These are phyloP conservation scores for Tetradesmus lagerheimii DNA, from an alignment of 139 green algal species.

Conservation along the genomic window DNA sequence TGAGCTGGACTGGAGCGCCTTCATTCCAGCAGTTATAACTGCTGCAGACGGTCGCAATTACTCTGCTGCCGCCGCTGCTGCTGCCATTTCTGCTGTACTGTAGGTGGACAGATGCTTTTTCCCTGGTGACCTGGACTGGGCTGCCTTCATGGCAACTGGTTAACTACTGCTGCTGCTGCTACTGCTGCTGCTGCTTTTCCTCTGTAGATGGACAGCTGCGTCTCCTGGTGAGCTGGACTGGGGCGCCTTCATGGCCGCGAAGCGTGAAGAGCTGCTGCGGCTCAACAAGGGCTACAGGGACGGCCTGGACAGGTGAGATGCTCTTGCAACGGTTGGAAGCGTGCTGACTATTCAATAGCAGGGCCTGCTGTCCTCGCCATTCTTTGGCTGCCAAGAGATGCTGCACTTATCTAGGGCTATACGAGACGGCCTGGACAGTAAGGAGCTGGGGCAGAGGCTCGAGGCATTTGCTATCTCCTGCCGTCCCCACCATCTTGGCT, in stretches of 20 bases:
- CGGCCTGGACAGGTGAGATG: constrained; percentile 31
- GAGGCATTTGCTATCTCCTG: no score
- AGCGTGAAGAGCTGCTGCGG: constrained; percentile 90
- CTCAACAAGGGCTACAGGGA: constrained; percentile 74
- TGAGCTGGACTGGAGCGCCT: not conserved
- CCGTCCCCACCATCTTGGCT: no score
- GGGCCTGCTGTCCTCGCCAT: no score
- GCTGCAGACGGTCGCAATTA: not conserved
- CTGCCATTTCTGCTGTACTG: not conserved
- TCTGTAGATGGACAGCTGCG: not conserved
- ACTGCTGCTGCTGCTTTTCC: not conserved
- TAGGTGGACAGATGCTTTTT: constrained; percentile 7
- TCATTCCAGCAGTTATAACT: not conserved
- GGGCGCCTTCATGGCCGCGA: constrained; percentile 4
- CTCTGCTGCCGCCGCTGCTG: not conserved
- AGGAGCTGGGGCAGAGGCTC: no score
- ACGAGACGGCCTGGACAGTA: no score
- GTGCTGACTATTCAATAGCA: no score
- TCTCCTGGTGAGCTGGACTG: not conserved
- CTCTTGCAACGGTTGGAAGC: no score
- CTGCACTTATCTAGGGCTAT: no score
- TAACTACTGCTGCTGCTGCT: not conserved
- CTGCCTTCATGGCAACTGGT: constrained; percentile 49
- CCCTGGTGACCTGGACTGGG: constrained; percentile 53
- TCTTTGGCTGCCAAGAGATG: no score